These are phyloP conservation scores for Pythium grandisporangium DNA, from an alignment of 352 stramenopile species.

Conservation along the genomic window DNA sequence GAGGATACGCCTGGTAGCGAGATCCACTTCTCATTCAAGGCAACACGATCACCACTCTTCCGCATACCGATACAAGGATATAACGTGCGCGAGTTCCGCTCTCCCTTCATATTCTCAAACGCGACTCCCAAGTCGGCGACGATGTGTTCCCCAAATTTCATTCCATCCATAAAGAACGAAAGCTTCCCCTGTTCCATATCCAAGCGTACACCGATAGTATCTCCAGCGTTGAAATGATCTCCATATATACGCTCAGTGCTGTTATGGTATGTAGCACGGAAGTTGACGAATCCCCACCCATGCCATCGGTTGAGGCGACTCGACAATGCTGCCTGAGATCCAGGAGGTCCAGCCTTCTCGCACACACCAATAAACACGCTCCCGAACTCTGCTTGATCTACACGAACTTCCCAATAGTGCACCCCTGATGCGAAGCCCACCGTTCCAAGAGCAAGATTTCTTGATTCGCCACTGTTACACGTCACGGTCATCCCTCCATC, in stretches of 20 bases:
- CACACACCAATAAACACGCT: conserved; percentile 97
- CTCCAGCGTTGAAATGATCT: conserved; percentile 88
- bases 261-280: conserved; percentile 92
- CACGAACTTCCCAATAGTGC: conserved; percentile 97
- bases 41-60: conserved; percentile 93
- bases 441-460: conserved; percentile 76
- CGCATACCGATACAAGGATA: conserved; percentile 96
- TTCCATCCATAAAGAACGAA: conserved; percentile 98
- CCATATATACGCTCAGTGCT: conserved; percentile 87
- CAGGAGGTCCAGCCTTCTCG: conserved; percentile 77
- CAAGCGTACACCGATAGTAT: conserved; percentile 98
- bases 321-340: conserved; percentile 65
- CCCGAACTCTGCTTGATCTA: conserved; percentile 96
- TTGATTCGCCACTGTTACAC: conserved; percentile 76
- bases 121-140: conserved; percentile 96
- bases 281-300: conserved; percentile 97
- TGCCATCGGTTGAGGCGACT: conserved; percentile 85
- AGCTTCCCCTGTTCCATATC: conserved; percentile 98
- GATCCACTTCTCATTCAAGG: conserved; percentile 93
- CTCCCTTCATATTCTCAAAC: conserved; percentile 91
- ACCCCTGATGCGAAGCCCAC: conserved; percentile 87
- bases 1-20: conserved; percentile 75
- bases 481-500: conserved; percentile 74
- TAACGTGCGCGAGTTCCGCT: conserved; percentile 81
- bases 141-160: conserved; percentile 99